Conservation (phyloP, 805 yeast genomes). For the Lipomyces sp. region DNA sequence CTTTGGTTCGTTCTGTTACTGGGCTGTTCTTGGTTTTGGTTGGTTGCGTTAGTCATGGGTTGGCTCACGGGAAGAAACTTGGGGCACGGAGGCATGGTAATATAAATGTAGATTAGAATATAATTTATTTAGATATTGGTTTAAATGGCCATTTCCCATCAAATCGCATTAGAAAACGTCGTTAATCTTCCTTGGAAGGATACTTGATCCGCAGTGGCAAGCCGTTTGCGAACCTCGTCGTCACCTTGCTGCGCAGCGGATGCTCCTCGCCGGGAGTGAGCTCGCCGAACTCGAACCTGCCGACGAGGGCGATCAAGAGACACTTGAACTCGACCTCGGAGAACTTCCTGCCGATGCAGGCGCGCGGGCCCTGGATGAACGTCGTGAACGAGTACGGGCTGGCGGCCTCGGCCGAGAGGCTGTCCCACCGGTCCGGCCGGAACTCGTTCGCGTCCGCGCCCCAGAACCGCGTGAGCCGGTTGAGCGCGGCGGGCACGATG, state of each 20-base stretch:
- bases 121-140: neutral
- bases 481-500: slow-evolving; percentile 6
- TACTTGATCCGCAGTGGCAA: slow-evolving; percentile 5
- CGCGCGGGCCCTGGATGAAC: slow-evolving; percentile 22
- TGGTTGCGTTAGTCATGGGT: too few species aligned
- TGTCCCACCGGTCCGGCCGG: neutral
- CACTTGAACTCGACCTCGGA: slow-evolving; percentile 21
- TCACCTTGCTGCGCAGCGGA: slow-evolving; percentile 5
- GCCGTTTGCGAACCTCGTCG: slow-evolving; percentile 14
- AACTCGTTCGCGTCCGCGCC: slow-evolving; percentile 7
- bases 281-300: slow-evolving; percentile 15
- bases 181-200: neutral
- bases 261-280: slow-evolving; percentile 4
- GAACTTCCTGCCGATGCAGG: slow-evolving; percentile 23
- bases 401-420: slow-evolving; percentile 8
- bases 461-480: slow-evolving; percentile 1
- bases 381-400: slow-evolving; percentile 11
- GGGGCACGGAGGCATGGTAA: too few species aligned
- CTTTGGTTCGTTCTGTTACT: neutral
- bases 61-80: too few species aligned
- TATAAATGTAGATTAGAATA: neutral
- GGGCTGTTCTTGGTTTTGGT: neutral
- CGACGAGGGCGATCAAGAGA: slow-evolving; percentile 16
- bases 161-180: neutral
- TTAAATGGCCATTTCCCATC: neutral